Base-by-base conservation (phyloP, 345 rosid genomes). In the Mangifera indica region DNA sequence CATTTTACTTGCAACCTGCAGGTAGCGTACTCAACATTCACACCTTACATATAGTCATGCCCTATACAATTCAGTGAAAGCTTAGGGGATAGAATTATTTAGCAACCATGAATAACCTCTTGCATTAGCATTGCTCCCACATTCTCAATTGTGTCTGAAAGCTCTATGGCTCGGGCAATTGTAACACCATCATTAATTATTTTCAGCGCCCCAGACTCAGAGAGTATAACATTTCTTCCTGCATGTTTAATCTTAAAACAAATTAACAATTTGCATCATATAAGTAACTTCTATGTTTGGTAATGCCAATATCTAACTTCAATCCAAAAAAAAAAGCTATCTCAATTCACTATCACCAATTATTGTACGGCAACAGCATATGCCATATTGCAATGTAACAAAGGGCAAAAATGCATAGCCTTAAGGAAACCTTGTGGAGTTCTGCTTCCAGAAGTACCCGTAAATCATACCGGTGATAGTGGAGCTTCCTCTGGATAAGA, bases 111-210 rank as follows among this genome's bases (percentile, higher is more conserved):
- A 80, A 85, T 81, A 81, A 94, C 97, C 98, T 90, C 97, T 89
- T 87, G 93, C 78, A 91, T 86, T 67, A 94, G 77, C 69, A 78
- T 82, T 34, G 89, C 95, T 70, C 98, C 97, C 29, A 85, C 84
- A 68, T 94, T 92, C 84, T 94, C 96, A 61, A 85, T 83, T 29
- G 94, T 44, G 80, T 90, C 97, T 5, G 89, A 37, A 34, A 94
- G 92, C 70, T 88, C 93, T 55, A 91, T 91, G 10, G 93, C 73
- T 75, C 70, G 80, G 67, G 91, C 91, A 64, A 91, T 88, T 62
- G 96, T 88, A 54, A 94, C 91, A 67, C 98, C 98, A 72, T 91
- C 97, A 73, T 94, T 93, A 25, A 94, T 80, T 48, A 87, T 90
- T 69, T 85, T 91, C 37, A 92, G 78, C 29, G 68, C 67, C 62